Evolutionary conservation across 2,329 filamentous ascomycete genomes (phyloP).

Genomic region (Emydomyces testavorans): DNA sequence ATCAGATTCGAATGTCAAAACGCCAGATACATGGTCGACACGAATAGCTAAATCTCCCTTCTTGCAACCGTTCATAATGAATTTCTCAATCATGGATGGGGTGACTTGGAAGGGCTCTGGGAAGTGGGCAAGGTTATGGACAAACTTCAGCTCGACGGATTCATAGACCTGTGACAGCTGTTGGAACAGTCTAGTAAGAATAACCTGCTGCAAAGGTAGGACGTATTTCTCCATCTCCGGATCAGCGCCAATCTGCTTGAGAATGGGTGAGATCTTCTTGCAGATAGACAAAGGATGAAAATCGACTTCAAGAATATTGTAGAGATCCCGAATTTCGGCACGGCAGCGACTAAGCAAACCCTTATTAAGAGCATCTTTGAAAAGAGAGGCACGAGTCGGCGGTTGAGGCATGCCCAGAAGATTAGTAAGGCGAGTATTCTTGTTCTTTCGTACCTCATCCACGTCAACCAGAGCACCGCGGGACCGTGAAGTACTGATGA

Average conservation of each 20-base stretch:
- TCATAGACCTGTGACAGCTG: conserved; percentile 98
- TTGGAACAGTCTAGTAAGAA: conserved; percentile 95
- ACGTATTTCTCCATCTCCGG: conserved; percentile 97
- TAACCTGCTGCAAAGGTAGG: conserved; percentile 90
- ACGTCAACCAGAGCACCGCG: conserved; percentile 93
- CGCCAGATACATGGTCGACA: conserved; percentile 87
- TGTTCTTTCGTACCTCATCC: conserved; percentile 94
- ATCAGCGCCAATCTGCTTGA: conserved; percentile 84
- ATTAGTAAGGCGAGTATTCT: conserved; percentile 94
- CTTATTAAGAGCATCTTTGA: conserved; percentile 94
- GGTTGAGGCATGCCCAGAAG: conserved; percentile 84
- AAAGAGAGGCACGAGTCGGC: conserved; percentile 77
- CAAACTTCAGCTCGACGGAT: conserved; percentile 87
- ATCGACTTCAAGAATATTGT: conserved; percentile 97
- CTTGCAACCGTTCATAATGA: conserved; percentile 99
- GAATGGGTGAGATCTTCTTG: conserved; percentile 95
- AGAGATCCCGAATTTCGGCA: conserved; percentile 90
- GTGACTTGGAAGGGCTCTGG: conserved; percentile 92
- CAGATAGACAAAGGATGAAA: conserved; percentile 98
- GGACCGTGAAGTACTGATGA: conserved; percentile 96
- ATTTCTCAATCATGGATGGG: conserved; percentile 89
- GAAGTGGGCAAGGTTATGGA: conserved; percentile 87
- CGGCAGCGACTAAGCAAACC: conserved; percentile 82
- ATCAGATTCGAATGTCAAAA: conserved; percentile 94
- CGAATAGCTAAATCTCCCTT: conserved; percentile 96